Evolutionary conservation across 768 basidiomycete genomes (phyloP).

Genomic region (Suillus ampliporus): DNA sequence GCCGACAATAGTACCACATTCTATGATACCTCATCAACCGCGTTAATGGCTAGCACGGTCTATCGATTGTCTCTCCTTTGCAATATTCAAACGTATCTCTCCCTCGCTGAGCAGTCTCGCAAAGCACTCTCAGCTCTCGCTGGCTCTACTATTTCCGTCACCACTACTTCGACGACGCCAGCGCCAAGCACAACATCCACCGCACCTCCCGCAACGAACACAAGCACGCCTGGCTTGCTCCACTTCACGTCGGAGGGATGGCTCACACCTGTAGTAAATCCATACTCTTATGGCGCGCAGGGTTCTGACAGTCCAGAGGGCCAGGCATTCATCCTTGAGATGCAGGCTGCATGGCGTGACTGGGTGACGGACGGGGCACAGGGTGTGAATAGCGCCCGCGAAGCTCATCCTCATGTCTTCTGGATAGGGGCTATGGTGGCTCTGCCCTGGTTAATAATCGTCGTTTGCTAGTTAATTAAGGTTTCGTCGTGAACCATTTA

Average conservation of each 20-base stretch:
- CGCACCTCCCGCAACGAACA: conserved; percentile 18
- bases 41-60: conserved; percentile 76
- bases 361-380: conserved; percentile 65
- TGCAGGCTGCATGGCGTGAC: conserved; percentile 78
- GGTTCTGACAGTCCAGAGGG: conserved; percentile 72
- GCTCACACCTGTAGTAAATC: conserved; percentile 79
- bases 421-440: not conserved
- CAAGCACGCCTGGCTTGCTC: conserved; percentile 27
- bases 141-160: conserved; percentile 24
- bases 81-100: conserved; percentile 54
- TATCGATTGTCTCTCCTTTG: conserved; percentile 70
- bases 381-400: conserved; percentile 49
- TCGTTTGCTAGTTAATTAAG: not conserved
- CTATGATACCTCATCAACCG: conserved; percentile 73
- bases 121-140: conserved; percentile 36
- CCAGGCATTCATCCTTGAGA: conserved; percentile 77
- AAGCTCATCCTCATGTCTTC: not conserved
- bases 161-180: conserved; percentile 7
- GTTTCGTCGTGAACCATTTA: not conserved
- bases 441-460: not conserved
- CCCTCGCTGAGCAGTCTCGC: conserved; percentile 62
- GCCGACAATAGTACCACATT: conserved; percentile 64
- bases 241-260: conserved; percentile 68
- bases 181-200: conserved; percentile 9
- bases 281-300: conserved; percentile 52